Evolutionary conservation across 2,329 filamentous ascomycete species (phyloP).

Genomic region (Cladophialophora exuberans): DNA sequence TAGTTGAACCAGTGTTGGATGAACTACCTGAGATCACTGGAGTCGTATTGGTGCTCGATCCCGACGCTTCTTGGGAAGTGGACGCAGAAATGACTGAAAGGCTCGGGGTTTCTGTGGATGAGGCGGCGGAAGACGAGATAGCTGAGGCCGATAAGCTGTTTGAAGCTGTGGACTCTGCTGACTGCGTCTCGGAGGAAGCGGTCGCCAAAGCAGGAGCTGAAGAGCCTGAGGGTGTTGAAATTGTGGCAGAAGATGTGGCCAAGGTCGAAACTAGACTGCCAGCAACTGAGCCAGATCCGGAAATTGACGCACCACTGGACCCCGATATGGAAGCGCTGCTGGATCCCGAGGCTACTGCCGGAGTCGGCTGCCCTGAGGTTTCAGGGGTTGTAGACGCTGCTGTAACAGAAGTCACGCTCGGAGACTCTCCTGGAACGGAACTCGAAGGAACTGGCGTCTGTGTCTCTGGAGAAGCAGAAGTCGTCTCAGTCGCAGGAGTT

Average conservation of each 20-base stretch:
- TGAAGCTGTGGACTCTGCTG: too few relatives aligned
- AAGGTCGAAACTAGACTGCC: too few relatives aligned
- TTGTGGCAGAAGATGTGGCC: not conserved
- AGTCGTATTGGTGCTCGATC: not conserved
- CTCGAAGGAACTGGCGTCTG: not conserved
- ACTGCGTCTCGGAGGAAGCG: not conserved
- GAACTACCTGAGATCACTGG: not conserved
- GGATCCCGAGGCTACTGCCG: not conserved
- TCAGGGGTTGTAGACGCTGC: not conserved
- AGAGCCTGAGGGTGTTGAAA: not conserved
- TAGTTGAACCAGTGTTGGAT: not conserved
- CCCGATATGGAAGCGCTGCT: not conserved
- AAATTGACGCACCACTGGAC: not conserved
- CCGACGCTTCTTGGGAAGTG: not conserved
- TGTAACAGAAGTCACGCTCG: not conserved
- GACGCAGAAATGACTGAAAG: not conserved
- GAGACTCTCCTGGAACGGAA: constrained; percentile 2
- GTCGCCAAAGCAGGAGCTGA: not conserved
- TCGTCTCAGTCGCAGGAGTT: not conserved
- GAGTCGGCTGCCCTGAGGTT: not conserved
- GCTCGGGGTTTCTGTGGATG: not conserved
- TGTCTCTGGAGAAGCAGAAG: constrained; percentile 1
- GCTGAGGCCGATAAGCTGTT: too few relatives aligned
- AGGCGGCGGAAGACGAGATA: not conserved
- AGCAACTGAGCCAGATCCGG: not conserved